These are phyloP conservation scores for Phytophthora europaea DNA, from an alignment of 352 stramenopile genomes.

Conservation along the genomic window DNA sequence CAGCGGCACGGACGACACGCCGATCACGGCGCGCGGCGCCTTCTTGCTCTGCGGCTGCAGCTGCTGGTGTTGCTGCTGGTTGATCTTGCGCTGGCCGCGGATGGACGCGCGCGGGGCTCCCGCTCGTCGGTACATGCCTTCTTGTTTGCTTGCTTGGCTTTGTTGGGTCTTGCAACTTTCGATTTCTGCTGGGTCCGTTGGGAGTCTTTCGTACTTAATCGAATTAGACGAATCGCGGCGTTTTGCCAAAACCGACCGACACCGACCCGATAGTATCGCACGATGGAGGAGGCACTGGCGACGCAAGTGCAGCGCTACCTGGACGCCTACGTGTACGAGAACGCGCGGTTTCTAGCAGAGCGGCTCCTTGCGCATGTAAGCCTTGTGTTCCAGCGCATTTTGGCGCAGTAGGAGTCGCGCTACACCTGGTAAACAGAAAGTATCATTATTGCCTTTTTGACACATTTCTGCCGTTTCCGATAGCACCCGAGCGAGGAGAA, in stretches of 20 bases:
- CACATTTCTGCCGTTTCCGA: slow-evolving; percentile 29
- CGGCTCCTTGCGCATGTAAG: slow-evolving; percentile 82
- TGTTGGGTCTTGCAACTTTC: not conserved
- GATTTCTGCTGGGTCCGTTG: not conserved
- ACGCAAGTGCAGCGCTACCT: slow-evolving; percentile 66
- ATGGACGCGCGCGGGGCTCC: slow-evolving; percentile 57
- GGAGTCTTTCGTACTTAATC: not conserved
- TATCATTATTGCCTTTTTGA: slow-evolving; percentile 31
- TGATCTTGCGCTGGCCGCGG: slow-evolving; percentile 70
- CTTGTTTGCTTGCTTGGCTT: not conserved
- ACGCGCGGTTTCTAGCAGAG: slow-evolving; percentile 86
- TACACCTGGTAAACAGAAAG: slow-evolving; percentile 10
- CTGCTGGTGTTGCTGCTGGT: slow-evolving; percentile 33
- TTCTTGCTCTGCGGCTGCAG: slow-evolving; percentile 48
- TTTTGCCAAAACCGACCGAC: slow-evolving; percentile 28
- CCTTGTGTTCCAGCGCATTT: slow-evolving; percentile 11
- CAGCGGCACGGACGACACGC: slow-evolving; percentile 73
- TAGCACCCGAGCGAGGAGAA: slow-evolving; percentile 73
- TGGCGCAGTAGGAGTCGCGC: slow-evolving; percentile 18
- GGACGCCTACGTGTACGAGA: slow-evolving; percentile 64
- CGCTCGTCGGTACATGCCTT: slow-evolving; percentile 43
- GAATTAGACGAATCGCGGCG: not conserved
- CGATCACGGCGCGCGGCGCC: slow-evolving; percentile 52
- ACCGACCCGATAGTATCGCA: slow-evolving; percentile 1
- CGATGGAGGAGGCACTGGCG: slow-evolving; percentile 60